phyloP scores from a whole-genome alignment of 495 filamentous ascomycete species.

The Corynascus novoguineensis region DNA sequence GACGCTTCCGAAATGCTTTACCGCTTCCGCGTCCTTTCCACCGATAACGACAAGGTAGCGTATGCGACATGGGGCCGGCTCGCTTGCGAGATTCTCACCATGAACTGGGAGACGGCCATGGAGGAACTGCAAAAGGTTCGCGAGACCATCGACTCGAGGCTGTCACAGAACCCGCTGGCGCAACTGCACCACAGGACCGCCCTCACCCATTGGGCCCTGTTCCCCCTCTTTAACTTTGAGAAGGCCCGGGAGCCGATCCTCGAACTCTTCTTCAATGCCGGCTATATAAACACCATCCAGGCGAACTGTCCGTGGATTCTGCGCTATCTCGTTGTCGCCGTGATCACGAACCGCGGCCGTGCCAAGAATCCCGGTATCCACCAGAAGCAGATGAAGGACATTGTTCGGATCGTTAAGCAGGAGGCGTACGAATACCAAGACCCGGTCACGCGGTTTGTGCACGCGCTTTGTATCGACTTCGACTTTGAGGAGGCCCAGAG shows the following conservation, averaged over 20 bases:
- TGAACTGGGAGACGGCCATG: slow-evolving; percentile 92
- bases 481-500: slow-evolving; percentile 98
- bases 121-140: slow-evolving; percentile 92
- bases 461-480: slow-evolving; percentile 94
- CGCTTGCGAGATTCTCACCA: slow-evolving; percentile 85
- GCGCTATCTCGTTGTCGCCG: slow-evolving; percentile 87
- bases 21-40: slow-evolving; percentile 93
- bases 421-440: slow-evolving; percentile 97
- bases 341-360: slow-evolving; percentile 89
- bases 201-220: slow-evolving; percentile 97
- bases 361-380: slow-evolving; percentile 77
- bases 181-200: slow-evolving; percentile 93
- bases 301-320: slow-evolving; percentile 96
- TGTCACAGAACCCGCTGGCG: slow-evolving; percentile 91
- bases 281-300: slow-evolving; percentile 99
- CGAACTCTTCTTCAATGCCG: slow-evolving; percentile 91
- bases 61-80: slow-evolving; percentile 96
- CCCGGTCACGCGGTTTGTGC: slow-evolving; percentile 91
- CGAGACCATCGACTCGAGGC: slow-evolving; percentile 81
- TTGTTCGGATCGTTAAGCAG: slow-evolving; percentile 89
- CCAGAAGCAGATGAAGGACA: slow-evolving; percentile 96
- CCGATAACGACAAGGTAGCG: slow-evolving; percentile 93
- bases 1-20: slow-evolving; percentile 85
- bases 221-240: slow-evolving; percentile 98
- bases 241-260: slow-evolving; percentile 81